Evolutionary conservation across 257 asterid species (phyloP).

Genomic region (Gentiana straminea): DNA sequence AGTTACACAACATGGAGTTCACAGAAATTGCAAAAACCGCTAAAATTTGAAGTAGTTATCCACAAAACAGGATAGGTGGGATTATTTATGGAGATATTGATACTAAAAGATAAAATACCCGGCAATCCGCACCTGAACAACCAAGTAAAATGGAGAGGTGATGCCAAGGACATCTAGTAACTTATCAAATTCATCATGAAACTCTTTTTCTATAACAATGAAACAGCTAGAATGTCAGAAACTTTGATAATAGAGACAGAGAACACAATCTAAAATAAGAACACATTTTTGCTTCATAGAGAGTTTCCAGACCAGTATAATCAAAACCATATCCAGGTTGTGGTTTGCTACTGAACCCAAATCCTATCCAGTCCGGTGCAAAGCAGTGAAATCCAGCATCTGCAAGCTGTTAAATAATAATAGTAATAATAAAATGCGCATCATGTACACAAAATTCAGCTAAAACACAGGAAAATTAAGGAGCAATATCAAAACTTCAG

Average conservation of each 20-base stretch:
- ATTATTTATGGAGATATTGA: too few relatives aligned
- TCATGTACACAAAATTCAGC: too few relatives aligned
- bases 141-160: slow-evolving; percentile 66
- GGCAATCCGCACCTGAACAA: slow-evolving; percentile 56
- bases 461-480: too few relatives aligned
- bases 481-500: too few relatives aligned
- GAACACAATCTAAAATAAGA: neutral
- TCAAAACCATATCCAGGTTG: slow-evolving; percentile 94
- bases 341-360: slow-evolving; percentile 93
- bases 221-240: slow-evolving; percentile 17
- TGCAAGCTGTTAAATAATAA: slow-evolving; percentile 49
- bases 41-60: neutral
- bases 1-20: neutral
- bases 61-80: too few relatives aligned
- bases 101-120: too few relatives aligned
- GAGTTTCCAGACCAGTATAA: slow-evolving; percentile 55
- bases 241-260: neutral
- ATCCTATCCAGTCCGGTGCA: slow-evolving; percentile 99
- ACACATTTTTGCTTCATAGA: neutral
- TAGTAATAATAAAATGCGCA: neutral
- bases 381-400: slow-evolving; percentile 83
- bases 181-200: slow-evolving; percentile 81
- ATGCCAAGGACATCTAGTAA: slow-evolving; percentile 61
- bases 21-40: neutral
- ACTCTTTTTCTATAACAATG: slow-evolving; percentile 68